Conservation (phyloP, 2,329 filamentous ascomycete genomes). For the Penicillium polonicum region DNA sequence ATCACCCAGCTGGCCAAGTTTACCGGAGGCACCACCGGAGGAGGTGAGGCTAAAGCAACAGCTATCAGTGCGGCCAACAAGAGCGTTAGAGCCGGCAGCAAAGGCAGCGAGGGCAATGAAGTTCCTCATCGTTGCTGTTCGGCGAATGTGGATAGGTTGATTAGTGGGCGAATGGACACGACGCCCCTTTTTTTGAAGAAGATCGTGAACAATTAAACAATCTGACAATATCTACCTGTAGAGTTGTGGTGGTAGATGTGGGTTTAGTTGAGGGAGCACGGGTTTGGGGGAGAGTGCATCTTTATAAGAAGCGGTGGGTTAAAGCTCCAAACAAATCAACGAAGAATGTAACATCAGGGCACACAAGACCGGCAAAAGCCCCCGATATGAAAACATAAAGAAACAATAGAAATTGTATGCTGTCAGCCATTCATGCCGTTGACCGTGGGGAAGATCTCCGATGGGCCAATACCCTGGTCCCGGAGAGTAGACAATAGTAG, state of each 20-base stretch:
- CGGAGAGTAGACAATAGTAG: conserved; percentile 9
- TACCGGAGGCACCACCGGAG: conserved; percentile 51
- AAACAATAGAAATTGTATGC: conserved; percentile 15
- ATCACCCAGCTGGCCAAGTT: conserved; percentile 59
- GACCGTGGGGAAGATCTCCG: conserved; percentile 5
- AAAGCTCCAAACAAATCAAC: conserved; percentile 3
- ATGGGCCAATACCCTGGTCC: conserved; percentile 10
- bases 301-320: conserved; percentile 20
- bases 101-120: conserved; percentile 41
- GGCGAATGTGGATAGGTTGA: neutral
- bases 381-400: conserved; percentile 16
- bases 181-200: neutral
- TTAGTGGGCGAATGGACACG: conserved; percentile 13
- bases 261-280: neutral
- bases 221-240: neutral
- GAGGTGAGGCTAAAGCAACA: conserved; percentile 57
- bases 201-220: neutral
- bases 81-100: conserved; percentile 44
- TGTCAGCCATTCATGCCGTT: conserved; percentile 5
- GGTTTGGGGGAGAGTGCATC: conserved; percentile 1
- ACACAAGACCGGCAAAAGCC: conserved; percentile 9
- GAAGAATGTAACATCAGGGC: neutral
- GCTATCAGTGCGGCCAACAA: conserved; percentile 37
- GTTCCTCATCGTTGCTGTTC: conserved; percentile 36
- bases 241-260: neutral